Conservation (phyloP, 2,329 filamentous ascomycete species). For the Blastomyces silverae region DNA sequence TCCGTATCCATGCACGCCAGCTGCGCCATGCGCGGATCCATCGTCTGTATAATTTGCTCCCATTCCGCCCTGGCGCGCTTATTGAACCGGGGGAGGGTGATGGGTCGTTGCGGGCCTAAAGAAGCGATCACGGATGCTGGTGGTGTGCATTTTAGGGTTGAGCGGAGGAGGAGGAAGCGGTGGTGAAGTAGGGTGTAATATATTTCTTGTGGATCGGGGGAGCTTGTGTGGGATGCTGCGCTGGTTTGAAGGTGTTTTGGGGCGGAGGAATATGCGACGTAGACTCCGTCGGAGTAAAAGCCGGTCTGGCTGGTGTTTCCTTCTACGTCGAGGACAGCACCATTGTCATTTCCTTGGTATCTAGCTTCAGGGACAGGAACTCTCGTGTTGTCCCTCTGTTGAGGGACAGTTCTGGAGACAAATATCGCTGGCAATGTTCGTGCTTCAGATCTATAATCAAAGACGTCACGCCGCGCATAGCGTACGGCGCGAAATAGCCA, state of each 20-base stretch:
- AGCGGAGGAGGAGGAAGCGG: constrained; percentile 60
- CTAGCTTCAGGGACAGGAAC: constrained; percentile 27
- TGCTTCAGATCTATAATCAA: constrained; percentile 23
- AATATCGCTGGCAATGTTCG: constrained; percentile 21
- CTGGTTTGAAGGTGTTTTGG: constrained; percentile 37
- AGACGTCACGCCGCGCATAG: neutral
- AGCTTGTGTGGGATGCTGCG: constrained; percentile 26
- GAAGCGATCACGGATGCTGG: constrained; percentile 48
- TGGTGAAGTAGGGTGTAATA: constrained; percentile 62
- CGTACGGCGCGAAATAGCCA: constrained; percentile 13
- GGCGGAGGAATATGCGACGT: constrained; percentile 51
- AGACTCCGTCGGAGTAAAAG: constrained; percentile 72
- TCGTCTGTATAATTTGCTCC: constrained; percentile 36
- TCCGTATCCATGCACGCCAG: constrained; percentile 52
- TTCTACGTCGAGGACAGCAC: neutral
- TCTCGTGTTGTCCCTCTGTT: constrained; percentile 25
- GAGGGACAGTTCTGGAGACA: constrained; percentile 15
- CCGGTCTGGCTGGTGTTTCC: constrained; percentile 39
- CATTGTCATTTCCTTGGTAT: constrained; percentile 21
- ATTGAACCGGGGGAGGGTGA: constrained; percentile 49
- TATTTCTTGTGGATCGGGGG: constrained; percentile 51
- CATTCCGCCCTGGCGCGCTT: constrained; percentile 53
- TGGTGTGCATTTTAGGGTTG: constrained; percentile 51
- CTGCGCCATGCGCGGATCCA: constrained; percentile 45
- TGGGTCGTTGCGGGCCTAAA: constrained; percentile 49